phyloP scores from a whole-genome alignment of 208 protist species.

The Balamuthia mandrillaris region DNA sequence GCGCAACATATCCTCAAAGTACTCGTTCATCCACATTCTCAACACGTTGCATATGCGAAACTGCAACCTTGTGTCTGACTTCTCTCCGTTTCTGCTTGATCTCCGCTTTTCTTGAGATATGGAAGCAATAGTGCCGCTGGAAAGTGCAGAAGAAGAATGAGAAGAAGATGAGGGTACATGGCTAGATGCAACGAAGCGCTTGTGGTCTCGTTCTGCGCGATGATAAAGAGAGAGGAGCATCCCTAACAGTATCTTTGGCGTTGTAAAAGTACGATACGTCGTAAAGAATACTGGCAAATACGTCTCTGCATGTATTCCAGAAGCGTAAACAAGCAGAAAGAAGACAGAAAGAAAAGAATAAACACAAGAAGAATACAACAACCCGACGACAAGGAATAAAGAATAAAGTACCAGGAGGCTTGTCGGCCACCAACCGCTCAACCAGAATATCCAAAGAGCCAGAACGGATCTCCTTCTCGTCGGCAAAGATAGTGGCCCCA shows the following conservation, averaged over 20 bases:
- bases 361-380: neutral
- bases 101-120: no score
- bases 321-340: no score
- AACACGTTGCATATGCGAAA: neutral
- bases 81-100: no score
- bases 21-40: neutral
- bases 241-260: neutral
- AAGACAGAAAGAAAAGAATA: neutral
- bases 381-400: neutral
- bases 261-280: neutral
- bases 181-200: neutral
- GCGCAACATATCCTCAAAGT: neutral
- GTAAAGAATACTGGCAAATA: neutral
- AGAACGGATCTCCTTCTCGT: neutral
- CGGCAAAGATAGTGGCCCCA: neutral
- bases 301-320: no score
- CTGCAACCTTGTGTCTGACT: no score
- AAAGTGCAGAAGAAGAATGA: neutral
- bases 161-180: neutral
- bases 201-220: neutral
- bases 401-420: neutral
- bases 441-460: neutral
- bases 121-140: neutral
- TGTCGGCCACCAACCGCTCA: neutral
- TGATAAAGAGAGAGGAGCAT: neutral